These are phyloP conservation scores for Zarea fungicola DNA, from an alignment of 2,329 filamentous ascomycete species.

Conservation along the genomic window DNA sequence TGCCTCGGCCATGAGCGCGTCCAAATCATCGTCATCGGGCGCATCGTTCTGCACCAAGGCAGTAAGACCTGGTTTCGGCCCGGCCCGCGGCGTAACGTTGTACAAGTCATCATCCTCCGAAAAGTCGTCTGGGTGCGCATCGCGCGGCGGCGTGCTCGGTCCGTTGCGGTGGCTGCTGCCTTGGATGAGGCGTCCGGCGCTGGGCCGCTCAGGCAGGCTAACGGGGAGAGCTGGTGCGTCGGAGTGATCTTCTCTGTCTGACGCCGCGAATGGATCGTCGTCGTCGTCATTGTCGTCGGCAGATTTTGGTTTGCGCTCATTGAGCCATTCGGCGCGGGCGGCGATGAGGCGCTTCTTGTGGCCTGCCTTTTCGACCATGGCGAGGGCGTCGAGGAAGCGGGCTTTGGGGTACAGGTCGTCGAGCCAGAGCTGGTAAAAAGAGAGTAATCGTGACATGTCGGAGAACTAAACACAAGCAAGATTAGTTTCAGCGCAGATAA, in stretches of 20 bases:
- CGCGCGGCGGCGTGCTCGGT: conserved; percentile 19
- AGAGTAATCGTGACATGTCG: conserved; percentile 74
- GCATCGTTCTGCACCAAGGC: conserved; percentile 17
- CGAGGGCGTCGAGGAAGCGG: conserved; percentile 82
- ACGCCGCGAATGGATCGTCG: no score
- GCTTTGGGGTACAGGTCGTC: conserved; percentile 94
- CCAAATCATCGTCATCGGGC: conserved; percentile 45
- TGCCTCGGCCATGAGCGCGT: conserved; percentile 49
- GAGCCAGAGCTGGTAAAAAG: conserved; percentile 93
- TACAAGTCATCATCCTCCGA: conserved; percentile 50
- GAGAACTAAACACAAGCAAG: conserved; percentile 55
- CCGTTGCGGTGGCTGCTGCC: conserved; percentile 20
- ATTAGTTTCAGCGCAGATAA: not conserved
- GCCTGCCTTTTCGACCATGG: conserved; percentile 89
- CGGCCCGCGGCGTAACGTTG: conserved; percentile 42
- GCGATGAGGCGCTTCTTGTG: conserved; percentile 75
- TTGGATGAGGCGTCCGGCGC: conserved; percentile 9
- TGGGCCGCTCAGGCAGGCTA: conserved; percentile 22
- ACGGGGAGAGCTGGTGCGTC: conserved; percentile 7
- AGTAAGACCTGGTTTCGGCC: conserved; percentile 19
- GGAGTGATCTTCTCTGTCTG: not conserved
- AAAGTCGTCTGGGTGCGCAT: conserved; percentile 31
- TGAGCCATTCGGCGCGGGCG: conserved; percentile 77
- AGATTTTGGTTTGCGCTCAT: conserved; percentile 59
- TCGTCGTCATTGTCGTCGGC: conserved; percentile 29